Conservation (phyloP, 306 rosid species). For the Vigna angularis region DNA sequence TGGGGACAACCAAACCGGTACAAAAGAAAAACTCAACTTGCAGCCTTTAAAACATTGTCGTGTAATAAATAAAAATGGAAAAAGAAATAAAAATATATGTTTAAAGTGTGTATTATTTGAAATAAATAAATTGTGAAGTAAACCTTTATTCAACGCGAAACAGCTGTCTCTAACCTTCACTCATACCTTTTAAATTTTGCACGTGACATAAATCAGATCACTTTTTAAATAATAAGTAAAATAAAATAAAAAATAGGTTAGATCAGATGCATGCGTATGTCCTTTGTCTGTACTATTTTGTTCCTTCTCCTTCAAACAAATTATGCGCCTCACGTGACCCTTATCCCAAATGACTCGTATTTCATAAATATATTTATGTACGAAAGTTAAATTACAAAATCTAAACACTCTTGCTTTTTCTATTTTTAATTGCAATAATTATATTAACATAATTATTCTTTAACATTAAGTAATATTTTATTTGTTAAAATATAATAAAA, state of each 20-base stretch:
- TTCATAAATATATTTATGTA: too few relatives aligned
- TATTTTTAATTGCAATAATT: too few relatives aligned
- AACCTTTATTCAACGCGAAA: conserved; percentile 14
- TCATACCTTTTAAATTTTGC: neutral
- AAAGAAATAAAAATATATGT: neutral
- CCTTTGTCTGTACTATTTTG: conserved; percentile 22
- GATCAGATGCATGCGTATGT: conserved; percentile 1
- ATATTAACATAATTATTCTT: too few relatives aligned
- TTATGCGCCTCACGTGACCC: too few relatives aligned
- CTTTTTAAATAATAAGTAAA: neutral
- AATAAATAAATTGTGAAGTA: neutral
- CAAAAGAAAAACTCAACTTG: neutral
- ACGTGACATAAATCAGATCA: neutral
- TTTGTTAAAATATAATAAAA: too few relatives aligned
- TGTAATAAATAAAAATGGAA: neutral
- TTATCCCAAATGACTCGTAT: too few relatives aligned
- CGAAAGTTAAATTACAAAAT: too few relatives aligned
- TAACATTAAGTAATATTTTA: too few relatives aligned
- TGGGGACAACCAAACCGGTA: neutral
- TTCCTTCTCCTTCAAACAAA: too few relatives aligned
- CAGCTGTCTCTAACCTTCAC: conserved; percentile 25
- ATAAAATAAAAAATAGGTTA: neutral
- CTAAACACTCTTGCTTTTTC: too few relatives aligned
- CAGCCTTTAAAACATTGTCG: neutral
- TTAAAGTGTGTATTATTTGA: neutral